phyloP scores from a whole-genome alignment of 306 rosid genomes.

The Acacia confusa region DNA sequence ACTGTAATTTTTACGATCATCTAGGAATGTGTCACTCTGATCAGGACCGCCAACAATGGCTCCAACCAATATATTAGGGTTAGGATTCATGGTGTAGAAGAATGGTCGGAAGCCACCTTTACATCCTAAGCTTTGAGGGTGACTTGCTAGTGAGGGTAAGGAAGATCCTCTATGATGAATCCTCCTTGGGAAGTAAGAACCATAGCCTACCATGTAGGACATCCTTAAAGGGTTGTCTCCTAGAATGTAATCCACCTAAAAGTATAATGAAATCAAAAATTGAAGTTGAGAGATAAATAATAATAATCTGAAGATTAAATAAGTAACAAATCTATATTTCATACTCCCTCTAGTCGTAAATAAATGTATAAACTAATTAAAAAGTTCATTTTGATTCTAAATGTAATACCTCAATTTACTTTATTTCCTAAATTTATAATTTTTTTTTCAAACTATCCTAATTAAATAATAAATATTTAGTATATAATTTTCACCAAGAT shows the following conservation, averaged over 20 bases:
- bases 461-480: no score
- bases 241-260: slow-evolving; percentile 83
- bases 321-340: no score
- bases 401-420: not conserved
- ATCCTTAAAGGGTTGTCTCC: slow-evolving; percentile 78
- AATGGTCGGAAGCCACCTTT: slow-evolving; percentile 78
- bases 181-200: slow-evolving; percentile 67
- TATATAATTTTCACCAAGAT: no score
- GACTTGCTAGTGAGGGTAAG: slow-evolving; percentile 63
- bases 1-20: slow-evolving; percentile 77
- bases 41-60: slow-evolving; percentile 90
- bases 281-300: not conserved
- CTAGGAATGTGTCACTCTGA: slow-evolving; percentile 74
- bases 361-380: no score
- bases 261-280: not conserved
- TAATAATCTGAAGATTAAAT: not conserved
- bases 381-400: no score
- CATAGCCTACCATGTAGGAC: slow-evolving; percentile 96
- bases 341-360: no score
- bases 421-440: no score
- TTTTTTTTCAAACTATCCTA: no score
- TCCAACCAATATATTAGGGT: slow-evolving; percentile 79
- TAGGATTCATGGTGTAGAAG: slow-evolving; percentile 62
- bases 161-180: slow-evolving; percentile 97
- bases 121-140: slow-evolving; percentile 72